These are phyloP conservation scores for Tylopilus plumbeoviolaceoides DNA, from an alignment of 768 basidiomycete genomes.

Conservation along the genomic window DNA sequence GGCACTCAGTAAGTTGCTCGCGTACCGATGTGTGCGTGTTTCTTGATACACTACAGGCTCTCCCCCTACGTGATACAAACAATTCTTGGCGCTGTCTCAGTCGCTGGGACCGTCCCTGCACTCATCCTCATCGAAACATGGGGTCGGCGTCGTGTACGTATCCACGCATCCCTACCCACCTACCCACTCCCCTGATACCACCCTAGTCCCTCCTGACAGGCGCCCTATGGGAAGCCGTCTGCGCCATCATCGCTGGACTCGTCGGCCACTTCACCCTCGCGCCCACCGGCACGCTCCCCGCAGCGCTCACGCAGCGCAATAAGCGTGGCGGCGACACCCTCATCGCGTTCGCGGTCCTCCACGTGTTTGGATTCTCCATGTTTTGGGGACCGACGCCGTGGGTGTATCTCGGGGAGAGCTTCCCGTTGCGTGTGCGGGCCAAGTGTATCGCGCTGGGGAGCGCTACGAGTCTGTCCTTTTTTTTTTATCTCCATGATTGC, in stretches of 20 bases:
- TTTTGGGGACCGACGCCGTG: slow-evolving; percentile 78
- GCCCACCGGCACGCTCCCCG: slow-evolving; percentile 42
- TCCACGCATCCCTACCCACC: slow-evolving; percentile 20
- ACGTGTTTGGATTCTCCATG: slow-evolving; percentile 65
- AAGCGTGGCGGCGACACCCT: slow-evolving; percentile 46
- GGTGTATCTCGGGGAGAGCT: slow-evolving; percentile 78
- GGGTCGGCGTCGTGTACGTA: slow-evolving; percentile 61
- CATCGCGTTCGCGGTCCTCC: slow-evolving; percentile 72
- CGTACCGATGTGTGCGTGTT: too few relatives aligned
- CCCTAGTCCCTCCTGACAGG: slow-evolving; percentile 30
- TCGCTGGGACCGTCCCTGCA: slow-evolving; percentile 69
- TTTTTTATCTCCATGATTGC: too few relatives aligned
- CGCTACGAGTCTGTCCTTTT: slow-evolving; percentile 37
- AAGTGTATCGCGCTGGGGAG: slow-evolving; percentile 74
- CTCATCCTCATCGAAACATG: slow-evolving; percentile 64
- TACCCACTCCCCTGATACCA: not conserved
- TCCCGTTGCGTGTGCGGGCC: slow-evolving; percentile 73
- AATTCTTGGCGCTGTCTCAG: slow-evolving; percentile 69
- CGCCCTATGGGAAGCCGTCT: slow-evolving; percentile 53
- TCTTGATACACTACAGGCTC: slow-evolving; percentile 33
- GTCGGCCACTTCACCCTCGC: slow-evolving; percentile 70
- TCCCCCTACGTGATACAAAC: slow-evolving; percentile 69
- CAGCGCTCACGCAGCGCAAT: slow-evolving; percentile 49
- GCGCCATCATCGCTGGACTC: slow-evolving; percentile 62
- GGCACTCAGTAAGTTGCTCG: slow-evolving; percentile 48